Conservation (phyloP, 176 grass and related monocot species). For the Hordeum marinum region DNA sequence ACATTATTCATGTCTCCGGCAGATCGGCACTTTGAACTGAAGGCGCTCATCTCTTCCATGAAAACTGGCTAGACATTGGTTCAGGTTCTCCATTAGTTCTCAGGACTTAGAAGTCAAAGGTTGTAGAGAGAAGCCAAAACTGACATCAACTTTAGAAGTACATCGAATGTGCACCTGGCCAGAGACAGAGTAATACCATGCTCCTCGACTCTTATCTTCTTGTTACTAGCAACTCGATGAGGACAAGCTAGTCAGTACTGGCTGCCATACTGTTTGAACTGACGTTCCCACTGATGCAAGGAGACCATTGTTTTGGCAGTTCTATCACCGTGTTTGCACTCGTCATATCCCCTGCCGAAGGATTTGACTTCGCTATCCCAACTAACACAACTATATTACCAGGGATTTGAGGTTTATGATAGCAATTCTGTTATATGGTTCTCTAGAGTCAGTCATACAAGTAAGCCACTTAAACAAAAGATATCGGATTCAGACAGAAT, state of each 20-base stretch:
- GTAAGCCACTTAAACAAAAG: background rate
- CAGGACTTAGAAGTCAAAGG: background rate
- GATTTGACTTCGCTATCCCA: background rate
- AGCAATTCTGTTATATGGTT: background rate
- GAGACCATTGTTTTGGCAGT: slow-evolving; percentile 21
- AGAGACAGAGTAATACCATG: background rate
- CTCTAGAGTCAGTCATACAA: background rate
- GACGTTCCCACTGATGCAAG: slow-evolving; percentile 18
- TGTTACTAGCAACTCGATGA: slow-evolving; percentile 31
- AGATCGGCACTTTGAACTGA: background rate
- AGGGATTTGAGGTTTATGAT: background rate
- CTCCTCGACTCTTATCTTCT: slow-evolving; percentile 13
- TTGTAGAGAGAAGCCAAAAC: background rate
- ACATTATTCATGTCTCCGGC: background rate
- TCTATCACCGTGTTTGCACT: slow-evolving; percentile 1
- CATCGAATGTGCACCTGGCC: background rate
- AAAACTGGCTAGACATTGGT: background rate
- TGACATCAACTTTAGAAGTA: slow-evolving; percentile 3
- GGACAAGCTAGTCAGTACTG: slow-evolving; percentile 11
- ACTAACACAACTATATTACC: background rate
- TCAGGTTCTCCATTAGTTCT: background rate
- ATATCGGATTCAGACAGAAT: too few relatives aligned
- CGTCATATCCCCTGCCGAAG: background rate
- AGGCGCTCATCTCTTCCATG: background rate
- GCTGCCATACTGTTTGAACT: slow-evolving; percentile 21